Base-by-base conservation (phyloP, 805 yeast species). In the Tetrapisispora pingtungensis region DNA sequence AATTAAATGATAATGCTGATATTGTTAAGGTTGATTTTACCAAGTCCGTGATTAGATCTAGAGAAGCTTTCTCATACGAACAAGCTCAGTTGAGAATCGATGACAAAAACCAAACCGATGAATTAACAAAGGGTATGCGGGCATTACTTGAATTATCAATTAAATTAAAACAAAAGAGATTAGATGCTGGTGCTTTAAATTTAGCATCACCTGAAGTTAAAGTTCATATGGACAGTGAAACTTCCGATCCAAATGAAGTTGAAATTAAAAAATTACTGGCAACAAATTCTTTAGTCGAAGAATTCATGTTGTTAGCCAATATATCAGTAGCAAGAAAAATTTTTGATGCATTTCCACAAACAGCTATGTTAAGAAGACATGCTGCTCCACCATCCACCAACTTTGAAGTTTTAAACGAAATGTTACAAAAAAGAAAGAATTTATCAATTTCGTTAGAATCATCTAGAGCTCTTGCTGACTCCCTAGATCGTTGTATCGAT, bases 141-240 rank as follows among this genome's bases (percentile, higher is more conserved):
- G 79, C 81, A 18, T 70, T 93, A 51, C 68, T 93, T 43, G 65
- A 70, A 38, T 65, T 93, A n/a, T 89, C 97, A 3, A 85, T 86
- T 58, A 80, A 80, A 52, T 70, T 93, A 56, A 88, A 85, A 62
- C 87, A 85, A 64, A 77, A 80, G 60, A 76, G 99, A 64, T 67
- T 89, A 56, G 90, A 83, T 51, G 93, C 94, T 2, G 99, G 99
- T 68, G 99, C 99, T 0, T 74, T 93, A 61, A 93, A 93, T 62
- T 71, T 93, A 54, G 96, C 98, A 0, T 87, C 96, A 3, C 99
- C 99, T 0, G 99, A 93, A 63, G 98, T 93, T 40, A 90, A 90
- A 64, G 96, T 93, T 32, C 93, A 88, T 55, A 83, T 89, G 81
- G 99, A 93, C 57, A 82, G 90, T 59, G 99, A 93, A 66, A 88